Evolutionary conservation across 371 early-diverging fungal species (phyloP).

Genomic region (Mortierella sp.): DNA sequence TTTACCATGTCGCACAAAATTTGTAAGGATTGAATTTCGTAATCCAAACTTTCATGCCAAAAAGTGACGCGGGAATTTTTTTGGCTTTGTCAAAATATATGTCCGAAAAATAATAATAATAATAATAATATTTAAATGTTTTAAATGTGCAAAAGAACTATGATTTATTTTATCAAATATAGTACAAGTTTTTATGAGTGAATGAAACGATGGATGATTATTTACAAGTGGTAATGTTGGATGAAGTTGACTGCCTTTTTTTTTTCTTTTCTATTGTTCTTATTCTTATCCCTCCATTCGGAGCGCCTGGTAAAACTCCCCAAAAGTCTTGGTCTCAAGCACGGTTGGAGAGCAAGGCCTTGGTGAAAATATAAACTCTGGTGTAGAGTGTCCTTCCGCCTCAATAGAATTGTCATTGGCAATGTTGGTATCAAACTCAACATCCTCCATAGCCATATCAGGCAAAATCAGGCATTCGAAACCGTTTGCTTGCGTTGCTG

Average conservation of each 20-base stretch:
- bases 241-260: neutral
- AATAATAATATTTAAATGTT: neutral
- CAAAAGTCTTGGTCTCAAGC: slow-evolving; percentile 30
- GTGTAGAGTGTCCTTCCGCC: neutral
- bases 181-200: neutral
- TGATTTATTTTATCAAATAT: no score
- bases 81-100: neutral
- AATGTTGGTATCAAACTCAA: neutral
- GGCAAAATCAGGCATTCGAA: slow-evolving; percentile 8
- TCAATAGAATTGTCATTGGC: neutral
- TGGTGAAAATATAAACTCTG: slow-evolving; percentile 51
- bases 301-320: slow-evolving; percentile 40
- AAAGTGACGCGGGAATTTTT: no score
- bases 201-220: neutral
- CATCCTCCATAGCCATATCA: neutral
- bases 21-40: no score
- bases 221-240: slow-evolving; percentile 3
- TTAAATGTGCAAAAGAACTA: no score
- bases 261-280: no score
- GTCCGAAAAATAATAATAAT: neutral
- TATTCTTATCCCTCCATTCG: slow-evolving; percentile 30
- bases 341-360: slow-evolving; percentile 30
- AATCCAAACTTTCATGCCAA: no score
- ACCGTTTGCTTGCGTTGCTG: neutral
- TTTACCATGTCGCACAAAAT: no score